Evolutionary conservation across 768 basidiomycete species (phyloP).

Genomic region (Suillus tomentosus): DNA sequence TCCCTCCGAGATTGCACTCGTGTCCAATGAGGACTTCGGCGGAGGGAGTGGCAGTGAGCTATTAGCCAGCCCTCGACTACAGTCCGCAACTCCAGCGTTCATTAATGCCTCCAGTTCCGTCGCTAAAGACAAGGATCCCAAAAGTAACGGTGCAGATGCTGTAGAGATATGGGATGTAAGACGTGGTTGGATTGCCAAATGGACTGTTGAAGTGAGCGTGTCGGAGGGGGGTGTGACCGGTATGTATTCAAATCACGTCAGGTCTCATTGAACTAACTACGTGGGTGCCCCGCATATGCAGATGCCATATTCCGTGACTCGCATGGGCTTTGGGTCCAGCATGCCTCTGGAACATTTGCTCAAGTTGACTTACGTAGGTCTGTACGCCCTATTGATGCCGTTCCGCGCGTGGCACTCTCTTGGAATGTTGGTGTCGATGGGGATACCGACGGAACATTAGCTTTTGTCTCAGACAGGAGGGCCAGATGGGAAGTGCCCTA

Average conservation of each 20-base stretch:
- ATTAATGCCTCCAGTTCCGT: constrained; percentile 15
- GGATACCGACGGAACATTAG: constrained; percentile 51
- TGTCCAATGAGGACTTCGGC: constrained; percentile 64
- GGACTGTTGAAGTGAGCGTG: constrained; percentile 66
- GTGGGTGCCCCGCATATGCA: constrained; percentile 26
- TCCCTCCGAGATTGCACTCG: constrained; percentile 73
- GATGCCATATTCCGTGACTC: constrained; percentile 72
- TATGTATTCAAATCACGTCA: constrained; percentile 32
- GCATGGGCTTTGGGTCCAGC: constrained; percentile 72
- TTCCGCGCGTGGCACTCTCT: constrained; percentile 61
- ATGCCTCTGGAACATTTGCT: constrained; percentile 75
- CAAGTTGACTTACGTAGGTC: constrained; percentile 74
- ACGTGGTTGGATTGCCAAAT: constrained; percentile 80
- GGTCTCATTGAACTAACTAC: background rate
- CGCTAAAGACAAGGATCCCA: constrained; percentile 21
- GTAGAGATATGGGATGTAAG: constrained; percentile 89
- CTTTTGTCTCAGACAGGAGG: constrained; percentile 64
- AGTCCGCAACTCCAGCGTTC: constrained; percentile 24
- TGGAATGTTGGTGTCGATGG: constrained; percentile 51
- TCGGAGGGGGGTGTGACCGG: constrained; percentile 77
- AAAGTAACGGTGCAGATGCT: constrained; percentile 40
- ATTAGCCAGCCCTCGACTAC: constrained; percentile 33
- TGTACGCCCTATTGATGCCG: constrained; percentile 63
- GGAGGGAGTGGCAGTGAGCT: constrained; percentile 27
- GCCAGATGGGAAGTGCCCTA: constrained; percentile 68